These are phyloP conservation scores for Ceriops zippeliana DNA, from an alignment of 345 rosid species.

Conservation along the genomic window DNA sequence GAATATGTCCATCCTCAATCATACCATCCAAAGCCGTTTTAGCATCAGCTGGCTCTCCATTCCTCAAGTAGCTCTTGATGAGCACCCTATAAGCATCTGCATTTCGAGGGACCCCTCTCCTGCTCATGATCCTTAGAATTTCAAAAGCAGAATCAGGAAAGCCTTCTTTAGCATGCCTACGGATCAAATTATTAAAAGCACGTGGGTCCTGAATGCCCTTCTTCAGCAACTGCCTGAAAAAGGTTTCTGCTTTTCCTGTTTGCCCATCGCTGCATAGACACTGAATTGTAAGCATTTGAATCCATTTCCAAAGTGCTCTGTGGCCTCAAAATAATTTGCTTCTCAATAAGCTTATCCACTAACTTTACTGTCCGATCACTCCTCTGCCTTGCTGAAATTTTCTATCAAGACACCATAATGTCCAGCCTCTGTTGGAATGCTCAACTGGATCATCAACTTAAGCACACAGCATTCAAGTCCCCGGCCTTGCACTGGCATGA, in stretches of 20 bases:
- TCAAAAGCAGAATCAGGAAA: slow-evolving; percentile 72
- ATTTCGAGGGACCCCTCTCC: slow-evolving; percentile 71
- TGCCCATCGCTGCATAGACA: slow-evolving; percentile 67
- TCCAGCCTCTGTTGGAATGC: slow-evolving; percentile 74
- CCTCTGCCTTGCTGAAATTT: slow-evolving; percentile 65
- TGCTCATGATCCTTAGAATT: slow-evolving; percentile 74
- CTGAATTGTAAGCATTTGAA: slow-evolving; percentile 58
- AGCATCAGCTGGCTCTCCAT: slow-evolving; percentile 91
- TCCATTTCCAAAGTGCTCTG: slow-evolving; percentile 59
- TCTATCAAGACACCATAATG: slow-evolving; percentile 79
- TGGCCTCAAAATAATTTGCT: slow-evolving; percentile 71
- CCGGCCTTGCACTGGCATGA: slow-evolving; percentile 57
- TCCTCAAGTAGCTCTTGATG: slow-evolving; percentile 80
- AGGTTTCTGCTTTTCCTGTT: slow-evolving; percentile 72
- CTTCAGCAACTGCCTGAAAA: slow-evolving; percentile 87
- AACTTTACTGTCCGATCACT: slow-evolving; percentile 60
- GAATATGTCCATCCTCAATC: slow-evolving; percentile 77
- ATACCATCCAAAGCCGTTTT: slow-evolving; percentile 79
- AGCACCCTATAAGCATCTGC: slow-evolving; percentile 65
- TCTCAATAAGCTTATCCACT: slow-evolving; percentile 67
- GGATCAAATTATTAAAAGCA: slow-evolving; percentile 68
- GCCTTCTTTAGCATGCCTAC: slow-evolving; percentile 83
- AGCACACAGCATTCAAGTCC: slow-evolving; percentile 73
- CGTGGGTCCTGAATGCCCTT: slow-evolving; percentile 63
- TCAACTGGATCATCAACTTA: slow-evolving; percentile 66